Percentiles rank a stretch among this genome's conserved stretches.
Conservation (phyloP, 371 early-diverging fungal genomes). For the Haplosporangium sp. region DNA sequence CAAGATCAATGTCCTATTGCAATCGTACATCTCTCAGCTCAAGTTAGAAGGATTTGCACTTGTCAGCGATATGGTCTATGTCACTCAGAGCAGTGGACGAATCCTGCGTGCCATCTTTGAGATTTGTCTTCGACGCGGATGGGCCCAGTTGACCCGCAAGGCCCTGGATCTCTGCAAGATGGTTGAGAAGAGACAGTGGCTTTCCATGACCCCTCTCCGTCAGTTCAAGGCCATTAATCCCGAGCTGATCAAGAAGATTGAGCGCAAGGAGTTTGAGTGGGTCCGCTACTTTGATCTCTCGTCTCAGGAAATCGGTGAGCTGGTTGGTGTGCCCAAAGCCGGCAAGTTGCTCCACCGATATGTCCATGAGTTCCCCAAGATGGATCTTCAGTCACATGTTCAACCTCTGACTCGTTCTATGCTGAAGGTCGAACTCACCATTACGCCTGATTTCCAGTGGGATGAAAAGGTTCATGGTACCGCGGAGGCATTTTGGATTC, state of each 20-base stretch:
- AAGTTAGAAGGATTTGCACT: slow-evolving; percentile 94
- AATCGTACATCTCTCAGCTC: slow-evolving; percentile 93
- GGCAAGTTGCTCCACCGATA: slow-evolving; percentile 89
- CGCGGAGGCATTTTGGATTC: slow-evolving; percentile 93
- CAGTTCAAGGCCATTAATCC: slow-evolving; percentile 88
- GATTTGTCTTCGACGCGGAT: slow-evolving; percentile 93
- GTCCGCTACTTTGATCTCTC: slow-evolving; percentile 91
- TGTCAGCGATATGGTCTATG: slow-evolving; percentile 95
- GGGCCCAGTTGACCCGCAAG: slow-evolving; percentile 90
- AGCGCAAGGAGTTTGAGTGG: slow-evolving; percentile 96
- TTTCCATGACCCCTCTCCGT: slow-evolving; percentile 93
- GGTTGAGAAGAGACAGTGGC: slow-evolving; percentile 94
- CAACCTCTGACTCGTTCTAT: slow-evolving; percentile 94
- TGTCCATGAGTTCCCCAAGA: slow-evolving; percentile 93
- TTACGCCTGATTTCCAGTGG: slow-evolving; percentile 95
- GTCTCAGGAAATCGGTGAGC: slow-evolving; percentile 93
- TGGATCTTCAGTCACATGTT: slow-evolving; percentile 89
- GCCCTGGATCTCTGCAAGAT: slow-evolving; percentile 91
- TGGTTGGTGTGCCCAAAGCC: slow-evolving; percentile 86
- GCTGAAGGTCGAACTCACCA: slow-evolving; percentile 87
- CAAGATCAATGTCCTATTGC: slow-evolving; percentile 96
- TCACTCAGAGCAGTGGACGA: slow-evolving; percentile 95
- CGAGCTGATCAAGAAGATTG: slow-evolving; percentile 88
- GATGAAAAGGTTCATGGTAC: slow-evolving; percentile 88
- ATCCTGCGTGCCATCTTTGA: slow-evolving; percentile 97